Base-by-base conservation (phyloP, 2,329 filamentous ascomycete species). In the Clarireedia monteithiana region DNA sequence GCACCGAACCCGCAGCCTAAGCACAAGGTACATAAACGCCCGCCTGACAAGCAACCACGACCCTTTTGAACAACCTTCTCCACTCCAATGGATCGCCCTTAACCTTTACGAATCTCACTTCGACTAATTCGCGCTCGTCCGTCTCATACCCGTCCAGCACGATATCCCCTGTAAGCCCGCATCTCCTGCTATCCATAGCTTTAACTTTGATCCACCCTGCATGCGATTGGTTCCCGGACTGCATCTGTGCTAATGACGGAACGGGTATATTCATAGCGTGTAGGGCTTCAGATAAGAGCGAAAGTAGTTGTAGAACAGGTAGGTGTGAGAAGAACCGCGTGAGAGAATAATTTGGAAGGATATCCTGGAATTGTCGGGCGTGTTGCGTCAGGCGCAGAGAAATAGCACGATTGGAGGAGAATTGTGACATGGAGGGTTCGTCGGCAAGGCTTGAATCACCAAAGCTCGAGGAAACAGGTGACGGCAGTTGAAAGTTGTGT, bases 41-140 rank as follows among this genome's bases (percentile, higher is more conserved):
- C 68, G 96, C 90, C 68, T 89, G 89, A 73, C 91, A 95, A 58
- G 92, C 76, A 60, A 95, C 77, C 30, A 89, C 89, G n/a, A 96
- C 82, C 71, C 90, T 91, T 74, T 99, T 99, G 77, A 99, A 99
- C 69, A 99, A 90, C 36, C 94, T 78, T 59, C 94, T 82, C 94
- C 95, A 99, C 74, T 97, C 92, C 50, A 99, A 74, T 5, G 94
- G 94, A 74, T 99, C 94, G 5, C 94, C 94, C 74, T 96, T 96
- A 53, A 89, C 80, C 74, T 99, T 99, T 62, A 95, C 82, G 69
- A 99, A 97, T 51, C 90, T 81, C 27, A 96, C 88, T 70, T 96
- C 91, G 24, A 91, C 78, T 34, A 92, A 72, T 59, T 88, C 85
- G 17, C 73, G 75, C 0, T 74, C 74, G 2, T 75, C 74, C 61